Base-by-base conservation (phyloP, 352 stramenopile species). In the Globisporangium barbulae region DNA sequence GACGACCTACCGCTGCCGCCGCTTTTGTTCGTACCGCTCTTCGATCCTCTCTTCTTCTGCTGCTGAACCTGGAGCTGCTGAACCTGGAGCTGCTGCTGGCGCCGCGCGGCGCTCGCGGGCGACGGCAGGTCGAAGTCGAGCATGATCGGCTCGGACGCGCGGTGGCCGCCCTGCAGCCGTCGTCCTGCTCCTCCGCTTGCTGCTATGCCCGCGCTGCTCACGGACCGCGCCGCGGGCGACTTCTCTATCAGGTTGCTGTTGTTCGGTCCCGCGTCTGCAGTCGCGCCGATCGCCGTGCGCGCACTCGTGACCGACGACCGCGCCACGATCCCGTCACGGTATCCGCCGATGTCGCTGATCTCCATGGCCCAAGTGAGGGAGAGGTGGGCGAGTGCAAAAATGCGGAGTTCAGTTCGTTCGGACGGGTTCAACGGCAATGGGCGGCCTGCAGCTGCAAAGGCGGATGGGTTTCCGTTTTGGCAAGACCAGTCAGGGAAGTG, bases 321-420 rank as follows among this genome's bases (percentile, higher is more conserved):
- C 21, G 31, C 44, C 7, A 53, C 47, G 35, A 22, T 22, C 19
- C 48, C 33, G 59, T 50, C 47, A 0, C 47, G 21, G 35, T 58
- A 64, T 35, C 59, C 59, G 22, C 59, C 59, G n/a, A 64, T 64
- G 21, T 21, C 59, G 35, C 59, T 57, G 59, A 64, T 52, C 48
- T 64, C 59, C 59, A 64, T 64, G 25, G 25, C 25, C 25, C 25
- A 28, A 28, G 25, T 28, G 25, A 28, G 25, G 25, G 25, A 28
- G 25, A 28, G 25, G 25, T 2, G 2, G 25, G 25, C 25, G 25
- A 28, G 25, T 28, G 25, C 25, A 2, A 2, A 28, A 28, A 28
- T 28, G 25, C 25, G 25, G 25, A 28, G 2, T 28, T 28, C 25
- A 28, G 25, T 28, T 28, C 25, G 25, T 28, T 2, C 25, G 25